A percentile compares a stretch with the other conserved stretches of the same genome.
Evolutionary conservation across 352 stramenopile species (phyloP).

Genomic region (Albugo candida): DNA sequence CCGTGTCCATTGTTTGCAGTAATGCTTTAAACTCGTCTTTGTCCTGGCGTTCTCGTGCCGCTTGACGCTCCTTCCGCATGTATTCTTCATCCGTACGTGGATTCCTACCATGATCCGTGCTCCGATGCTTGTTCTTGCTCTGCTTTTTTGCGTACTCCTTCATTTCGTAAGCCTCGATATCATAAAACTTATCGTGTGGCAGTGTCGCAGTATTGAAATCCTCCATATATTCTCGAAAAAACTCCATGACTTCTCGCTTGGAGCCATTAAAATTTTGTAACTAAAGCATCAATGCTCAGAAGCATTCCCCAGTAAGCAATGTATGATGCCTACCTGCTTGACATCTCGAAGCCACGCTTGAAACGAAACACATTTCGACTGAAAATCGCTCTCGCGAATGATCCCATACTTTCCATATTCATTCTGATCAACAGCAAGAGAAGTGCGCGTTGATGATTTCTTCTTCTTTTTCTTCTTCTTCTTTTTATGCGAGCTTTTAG

Average conservation of each 20-base stretch:
- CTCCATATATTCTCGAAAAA: constrained; percentile 88
- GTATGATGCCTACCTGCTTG: constrained; percentile 48
- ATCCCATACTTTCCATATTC: constrained; percentile 95
- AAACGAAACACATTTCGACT: constrained; percentile 82
- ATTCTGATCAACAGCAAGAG: constrained; percentile 67
- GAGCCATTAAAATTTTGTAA: constrained; percentile 68
- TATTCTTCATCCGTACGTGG: constrained; percentile 35
- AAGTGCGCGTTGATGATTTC: constrained; percentile 9
- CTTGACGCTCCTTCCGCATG: constrained; percentile 32
- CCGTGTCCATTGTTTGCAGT: constrained; percentile 64
- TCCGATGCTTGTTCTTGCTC: constrained; percentile 12
- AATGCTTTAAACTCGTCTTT: constrained; percentile 57
- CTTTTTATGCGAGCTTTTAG: constrained; percentile 17
- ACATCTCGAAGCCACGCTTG: constrained; percentile 88
- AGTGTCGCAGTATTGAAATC: constrained; percentile 97
- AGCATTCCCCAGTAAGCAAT: neutral
- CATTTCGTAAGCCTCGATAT: constrained; percentile 96
- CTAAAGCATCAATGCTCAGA: constrained; percentile 3
- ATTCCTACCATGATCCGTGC: constrained; percentile 1
- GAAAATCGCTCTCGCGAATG: constrained; percentile 82
- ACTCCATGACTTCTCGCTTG: constrained; percentile 77
- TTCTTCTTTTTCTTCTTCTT: constrained; percentile 19
- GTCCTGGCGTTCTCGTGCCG: constrained; percentile 32
- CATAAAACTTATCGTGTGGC: constrained; percentile 94
- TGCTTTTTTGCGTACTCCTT: constrained; percentile 78